Base-by-base conservation (phyloP, 805 yeast species). In the Deakozyma indianensis region DNA sequence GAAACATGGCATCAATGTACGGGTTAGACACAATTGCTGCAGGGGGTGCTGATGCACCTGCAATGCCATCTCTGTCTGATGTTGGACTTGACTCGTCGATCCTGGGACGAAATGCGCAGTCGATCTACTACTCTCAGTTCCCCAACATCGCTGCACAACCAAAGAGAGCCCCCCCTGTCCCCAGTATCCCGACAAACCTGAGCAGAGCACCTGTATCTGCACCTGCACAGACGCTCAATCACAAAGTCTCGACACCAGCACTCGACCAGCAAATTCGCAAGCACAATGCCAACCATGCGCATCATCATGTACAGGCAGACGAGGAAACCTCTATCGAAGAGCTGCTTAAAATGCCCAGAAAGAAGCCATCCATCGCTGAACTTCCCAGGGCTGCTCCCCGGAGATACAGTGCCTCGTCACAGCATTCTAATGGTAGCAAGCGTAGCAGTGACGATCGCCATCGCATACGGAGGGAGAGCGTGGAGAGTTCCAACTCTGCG, bases 231-330 rank as follows among this genome's bases (percentile, higher is more conserved):
- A 14, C 38, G 11, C 5, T 5, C 38, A 32, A 32, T 20, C 38
- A 20, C 38, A 32, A 32, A n/a, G 18, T 32, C 38, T 32, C 38
- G 38, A 20, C 18, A 7, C 38, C 9, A 20, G 9, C 38, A 20
- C 38, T 32, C 5, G 38, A 32, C 38, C 18, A 32, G 18, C 38
- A 32, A 20, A 32, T 32, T n/a, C 38, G 38, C 38, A 32, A 32
- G 38, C 38, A 32, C 38, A 32, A 32, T n/a, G 38, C 38, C 18
- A 9, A 11, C 38, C 38, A 32, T 32, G 38, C 38, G 20, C 38
- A 32, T n/a, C 38, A 32, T n/a, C 38, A 32, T 20, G 38, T 11
- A 20, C 7, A 9, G 38, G 38, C 38, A 7, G 38, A 32, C 38
- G 38, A 32, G 18, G 38, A n/a, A 7, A 32, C 38, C 11, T 32